Percentiles rank a stretch among this genome's conserved stretches.
Conservation (phyloP, 73 alveolate genomes). For the Uronychia binucleata region DNA sequence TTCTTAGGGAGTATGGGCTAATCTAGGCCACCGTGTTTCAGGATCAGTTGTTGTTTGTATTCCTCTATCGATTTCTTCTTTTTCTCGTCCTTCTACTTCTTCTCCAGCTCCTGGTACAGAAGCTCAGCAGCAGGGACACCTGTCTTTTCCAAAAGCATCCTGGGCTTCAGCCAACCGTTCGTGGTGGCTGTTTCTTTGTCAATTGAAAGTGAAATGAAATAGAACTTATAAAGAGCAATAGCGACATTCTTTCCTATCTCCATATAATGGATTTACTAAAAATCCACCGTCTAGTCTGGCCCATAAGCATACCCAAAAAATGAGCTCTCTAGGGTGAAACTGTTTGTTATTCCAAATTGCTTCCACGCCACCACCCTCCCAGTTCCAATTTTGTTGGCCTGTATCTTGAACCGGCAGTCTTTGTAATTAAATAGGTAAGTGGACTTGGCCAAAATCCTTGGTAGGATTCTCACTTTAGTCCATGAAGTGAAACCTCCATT, state of each 20-base stretch:
- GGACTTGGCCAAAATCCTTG: constrained; percentile 38
- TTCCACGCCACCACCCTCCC: constrained; percentile 72
- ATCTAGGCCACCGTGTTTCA: too few species aligned
- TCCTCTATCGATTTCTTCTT: constrained; percentile 31
- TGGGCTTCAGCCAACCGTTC: constrained; percentile 62
- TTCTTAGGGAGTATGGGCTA: too few species aligned
- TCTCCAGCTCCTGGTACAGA: constrained; percentile 27
- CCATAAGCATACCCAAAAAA: constrained; percentile 57
- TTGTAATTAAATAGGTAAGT: constrained; percentile 39
- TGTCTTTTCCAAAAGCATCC: constrained; percentile 47
- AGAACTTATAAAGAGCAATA: constrained; percentile 14
- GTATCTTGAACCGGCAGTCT: constrained; percentile 62
- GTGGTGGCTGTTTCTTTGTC: constrained; percentile 56
- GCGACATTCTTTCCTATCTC: constrained; percentile 28
- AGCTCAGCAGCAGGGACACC: constrained; percentile 54
- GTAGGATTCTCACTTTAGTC: constrained; percentile 48
- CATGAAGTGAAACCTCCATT: constrained; percentile 69
- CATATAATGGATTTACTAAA: not conserved
- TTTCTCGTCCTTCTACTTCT: constrained; percentile 42
- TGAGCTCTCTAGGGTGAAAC: constrained; percentile 64
- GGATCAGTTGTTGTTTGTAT: too few species aligned
- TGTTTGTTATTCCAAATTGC: constrained; percentile 56
- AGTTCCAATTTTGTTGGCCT: constrained; percentile 57
- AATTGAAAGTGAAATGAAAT: not conserved
- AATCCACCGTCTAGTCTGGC: constrained; percentile 25